Evolutionary conservation across 768 basidiomycete genomes (phyloP).

Genomic region (Butyriboletus loyo): DNA sequence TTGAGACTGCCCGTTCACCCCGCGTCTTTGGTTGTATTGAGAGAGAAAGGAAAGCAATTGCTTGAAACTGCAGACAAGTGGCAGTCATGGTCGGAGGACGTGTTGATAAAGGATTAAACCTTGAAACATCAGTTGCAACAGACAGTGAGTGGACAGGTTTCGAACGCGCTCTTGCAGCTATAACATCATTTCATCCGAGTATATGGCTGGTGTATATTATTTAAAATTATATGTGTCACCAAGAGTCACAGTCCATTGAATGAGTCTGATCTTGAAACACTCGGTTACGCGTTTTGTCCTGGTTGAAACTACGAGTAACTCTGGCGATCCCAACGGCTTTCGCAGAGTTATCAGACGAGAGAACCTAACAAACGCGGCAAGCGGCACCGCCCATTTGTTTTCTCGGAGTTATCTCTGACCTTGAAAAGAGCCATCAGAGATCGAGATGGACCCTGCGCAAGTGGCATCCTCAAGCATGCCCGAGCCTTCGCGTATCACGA

Average conservation of each 20-base stretch:
- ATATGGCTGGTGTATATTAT: too few species aligned
- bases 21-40: neutral
- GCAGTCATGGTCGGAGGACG: conserved; percentile 18
- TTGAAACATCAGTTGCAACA: neutral
- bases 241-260: too few species aligned
- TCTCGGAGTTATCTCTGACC: too few species aligned
- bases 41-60: conserved; percentile 1
- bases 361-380: too few species aligned
- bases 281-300: too few species aligned
- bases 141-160: neutral
- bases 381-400: too few species aligned
- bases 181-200: neutral
- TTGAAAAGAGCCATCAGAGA: neutral
- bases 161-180: neutral
- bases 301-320: too few species aligned
- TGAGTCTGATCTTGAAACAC: too few species aligned
- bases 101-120: neutral
- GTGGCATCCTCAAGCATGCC: neutral
- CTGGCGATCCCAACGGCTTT: too few species aligned
- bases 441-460: neutral
- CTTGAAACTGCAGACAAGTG: conserved; percentile 15
- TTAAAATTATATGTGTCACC: neutral
- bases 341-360: too few species aligned
- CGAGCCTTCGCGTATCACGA: neutral
- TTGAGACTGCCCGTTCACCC: conserved; percentile 15